Evolutionary conservation across 768 basidiomycete species (phyloP).

Genomic region (Mycena rebaudengoi): DNA sequence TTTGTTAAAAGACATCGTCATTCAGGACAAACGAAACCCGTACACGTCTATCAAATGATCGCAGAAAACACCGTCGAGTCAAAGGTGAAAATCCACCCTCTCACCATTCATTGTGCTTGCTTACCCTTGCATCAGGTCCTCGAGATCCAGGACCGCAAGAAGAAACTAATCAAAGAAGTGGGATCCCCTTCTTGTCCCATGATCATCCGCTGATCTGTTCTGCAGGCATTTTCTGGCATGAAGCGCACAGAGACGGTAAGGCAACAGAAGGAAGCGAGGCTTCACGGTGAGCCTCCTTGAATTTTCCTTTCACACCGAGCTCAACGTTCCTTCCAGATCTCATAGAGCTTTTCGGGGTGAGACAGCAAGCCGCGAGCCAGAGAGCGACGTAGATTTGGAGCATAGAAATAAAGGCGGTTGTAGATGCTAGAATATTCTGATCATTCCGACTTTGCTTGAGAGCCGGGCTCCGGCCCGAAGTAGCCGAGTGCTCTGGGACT

Average conservation of each 20-base stretch:
- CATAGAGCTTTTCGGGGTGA: slow-evolving; percentile 62
- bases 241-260: slow-evolving; percentile 77
- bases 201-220: not conserved
- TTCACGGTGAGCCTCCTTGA: slow-evolving; percentile 65
- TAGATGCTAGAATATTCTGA: too few species aligned
- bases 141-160: slow-evolving; percentile 89
- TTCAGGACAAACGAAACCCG: slow-evolving; percentile 83
- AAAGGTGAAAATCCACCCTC: slow-evolving; percentile 56
- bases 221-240: slow-evolving; percentile 86
- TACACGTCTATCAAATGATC: slow-evolving; percentile 90
- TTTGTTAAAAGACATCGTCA: too few species aligned
- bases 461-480: too few species aligned
- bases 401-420: too few species aligned
- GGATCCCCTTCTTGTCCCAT: not conserved
- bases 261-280: slow-evolving; percentile 80
- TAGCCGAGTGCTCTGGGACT: too few species aligned
- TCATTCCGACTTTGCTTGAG: too few species aligned
- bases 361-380: slow-evolving; percentile 36
- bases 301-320: not conserved
- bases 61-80: slow-evolving; percentile 91
- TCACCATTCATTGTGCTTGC: not conserved
- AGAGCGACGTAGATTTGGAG: slow-evolving; percentile 20
- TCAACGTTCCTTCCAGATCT: slow-evolving; percentile 54
- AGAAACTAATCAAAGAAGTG: slow-evolving; percentile 79
- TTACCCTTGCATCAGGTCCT: slow-evolving; percentile 53